Base-by-base conservation (phyloP, 306 rosid genomes). In the Rosa lucieae region DNA sequence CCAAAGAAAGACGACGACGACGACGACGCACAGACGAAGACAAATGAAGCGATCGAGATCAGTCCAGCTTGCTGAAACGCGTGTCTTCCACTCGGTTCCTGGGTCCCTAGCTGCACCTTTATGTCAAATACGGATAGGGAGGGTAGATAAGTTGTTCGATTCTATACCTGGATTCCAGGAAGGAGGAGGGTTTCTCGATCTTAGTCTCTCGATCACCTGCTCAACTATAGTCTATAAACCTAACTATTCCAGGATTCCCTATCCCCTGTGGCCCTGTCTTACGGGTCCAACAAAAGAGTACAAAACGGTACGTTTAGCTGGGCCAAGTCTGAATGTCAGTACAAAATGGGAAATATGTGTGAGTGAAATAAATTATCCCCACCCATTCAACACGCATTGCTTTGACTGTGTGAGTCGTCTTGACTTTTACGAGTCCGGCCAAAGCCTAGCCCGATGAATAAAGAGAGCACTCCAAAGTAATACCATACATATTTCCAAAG, bases 41-140 rank as follows among this genome's bases (percentile, higher is more conserved):
- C 63, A 56, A n/a, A 3, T 56, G 63, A 56, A 56, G 5, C 32
- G 0, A 53, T 53, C 21, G 21, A 6, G 62, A 56, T 56, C 65
- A 58, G 2, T 23, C 63, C 63, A 56, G 37, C 10, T 53, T 15
- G 63, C 0, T 20, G 29, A 8, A 21, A 10, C 66, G 66, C 17
- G 67, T 61, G 67, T 26, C 67, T 59, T 59, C 66, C 66, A 59
- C 66, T 9, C 66, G 66, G 66, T 59, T 59, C 32, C 3, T n/a
- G 12, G 29, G 32, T 3, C 65, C 29, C 35, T 9, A 46, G 48
- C 48, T 46, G 1, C 2, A 9, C 48, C 48, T 40, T 46, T 46
- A 9, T 46, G 23, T 8, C 8, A 52, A 17, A 17, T 56, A 10
- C 66, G 10, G 66, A 10, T 59, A 59, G 66, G 1, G 62, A 56